Base-by-base conservation (phyloP, 2,329 filamentous ascomycete species). In the Scolecobasidium constrictum region DNA sequence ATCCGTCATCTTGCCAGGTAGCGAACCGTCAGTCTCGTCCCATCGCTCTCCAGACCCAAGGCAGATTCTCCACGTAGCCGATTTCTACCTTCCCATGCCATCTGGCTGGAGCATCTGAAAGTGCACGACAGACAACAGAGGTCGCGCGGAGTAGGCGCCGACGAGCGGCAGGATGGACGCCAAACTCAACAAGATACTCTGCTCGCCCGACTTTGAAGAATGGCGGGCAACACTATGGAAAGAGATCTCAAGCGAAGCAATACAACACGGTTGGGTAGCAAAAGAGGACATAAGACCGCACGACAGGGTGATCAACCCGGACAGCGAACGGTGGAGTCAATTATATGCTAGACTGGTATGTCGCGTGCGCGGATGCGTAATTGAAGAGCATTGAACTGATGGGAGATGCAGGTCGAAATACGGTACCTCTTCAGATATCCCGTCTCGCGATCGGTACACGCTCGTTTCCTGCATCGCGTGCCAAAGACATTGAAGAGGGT, bases 401-500 rank as follows among this genome's bases (percentile, higher is more conserved):
- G 38, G 38, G n/a, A 17, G 22, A 23, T 22, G 13, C 28, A 46
- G 44, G 44, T 46, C n/a, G 44, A 46, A 35, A 45, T 46, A 17
- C 40, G 42, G 5, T 46, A 46, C 40, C 42, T 46, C 12, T 46
- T 46, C 33, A 43, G 44, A n/a, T 38, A 34, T 12, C 44, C 44
- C 2, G 44, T 46, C 4, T 46, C 44, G 22, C 44, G 44, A 22
- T 46, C 23, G 7, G 44, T 46, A 17, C 44, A 46, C 12, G 44
- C 44, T 18, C 34, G 36, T 22, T 46, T 46, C 28, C 15, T 46
- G 18, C 42, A 45, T 21, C 18, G 19, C 4, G 38, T 41, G 23
- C 38, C 44, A 11, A 46, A 46, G 17, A 13, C 18, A 11, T 22
- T 26, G 21, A 35, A 46, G 21, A 46, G 33, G 35, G 38, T 46